These are phyloP conservation scores for Chimonanthus praecox DNA, from an alignment of 164 flowering plant species.

Conservation along the genomic window DNA sequence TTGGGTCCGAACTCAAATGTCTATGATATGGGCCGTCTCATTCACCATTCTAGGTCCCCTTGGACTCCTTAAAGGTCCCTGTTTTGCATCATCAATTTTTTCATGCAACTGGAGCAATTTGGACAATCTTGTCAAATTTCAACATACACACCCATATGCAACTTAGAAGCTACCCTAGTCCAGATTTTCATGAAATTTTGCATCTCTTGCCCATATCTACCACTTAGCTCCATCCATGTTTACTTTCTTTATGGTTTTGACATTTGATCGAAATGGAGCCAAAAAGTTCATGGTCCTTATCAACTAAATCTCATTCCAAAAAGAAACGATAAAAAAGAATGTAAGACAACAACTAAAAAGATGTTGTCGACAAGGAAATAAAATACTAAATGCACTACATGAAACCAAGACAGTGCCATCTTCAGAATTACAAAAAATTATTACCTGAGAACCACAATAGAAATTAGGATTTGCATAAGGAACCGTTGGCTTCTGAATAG, in stretches of 20 bases:
- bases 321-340: not conserved
- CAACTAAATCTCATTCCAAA: not conserved
- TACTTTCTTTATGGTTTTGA: not conserved
- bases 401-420: not conserved
- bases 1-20: too few relatives aligned
- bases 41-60: too few relatives aligned
- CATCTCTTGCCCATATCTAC: too few relatives aligned
- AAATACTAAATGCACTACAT: not conserved
- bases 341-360: not conserved
- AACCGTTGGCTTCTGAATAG: slow-evolving; percentile 88
- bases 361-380: not conserved
- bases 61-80: too few relatives aligned
- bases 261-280: not conserved
- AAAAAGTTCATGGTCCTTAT: not conserved
- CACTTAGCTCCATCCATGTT: not conserved
- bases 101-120: too few relatives aligned
- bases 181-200: not conserved
- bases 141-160: too few relatives aligned
- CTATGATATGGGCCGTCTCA: too few relatives aligned
- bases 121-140: too few relatives aligned
- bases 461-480: slow-evolving; percentile 87
- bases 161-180: not conserved
- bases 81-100: too few relatives aligned
- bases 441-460: slow-evolving; percentile 95
- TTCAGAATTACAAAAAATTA: slow-evolving; percentile 7